Conservation (phyloP, 805 yeast genomes). For the Saturnispora quitensis region DNA sequence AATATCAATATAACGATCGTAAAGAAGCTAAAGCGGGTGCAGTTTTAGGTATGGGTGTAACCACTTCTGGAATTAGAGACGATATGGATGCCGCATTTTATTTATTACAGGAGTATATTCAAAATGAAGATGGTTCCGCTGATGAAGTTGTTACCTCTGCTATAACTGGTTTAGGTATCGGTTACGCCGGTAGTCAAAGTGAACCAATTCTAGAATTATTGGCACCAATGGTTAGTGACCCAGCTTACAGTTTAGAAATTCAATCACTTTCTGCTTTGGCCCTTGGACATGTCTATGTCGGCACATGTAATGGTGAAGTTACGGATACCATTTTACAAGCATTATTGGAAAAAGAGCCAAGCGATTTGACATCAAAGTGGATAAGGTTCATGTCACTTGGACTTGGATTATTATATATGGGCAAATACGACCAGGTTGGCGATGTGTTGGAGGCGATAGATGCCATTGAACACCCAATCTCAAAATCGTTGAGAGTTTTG, state of each 20-base stretch:
- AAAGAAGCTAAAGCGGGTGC: slow-evolving; percentile 94
- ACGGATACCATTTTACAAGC: slow-evolving; percentile 89
- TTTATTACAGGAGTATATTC: slow-evolving; percentile 65
- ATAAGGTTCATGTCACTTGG: slow-evolving; percentile 86
- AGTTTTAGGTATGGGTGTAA: slow-evolving; percentile 86
- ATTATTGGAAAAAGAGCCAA: slow-evolving; percentile 71
- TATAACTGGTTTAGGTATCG: slow-evolving; percentile 84
- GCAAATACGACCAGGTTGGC: slow-evolving; percentile 87
- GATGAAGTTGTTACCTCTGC: slow-evolving; percentile 67
- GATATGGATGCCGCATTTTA: slow-evolving; percentile 91
- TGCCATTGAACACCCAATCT: slow-evolving; percentile 92
- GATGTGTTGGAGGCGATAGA: slow-evolving; percentile 90
- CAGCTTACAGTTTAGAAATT: slow-evolving; percentile 64
- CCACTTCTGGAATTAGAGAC: slow-evolving; percentile 88
- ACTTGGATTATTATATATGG: slow-evolving; percentile 83
- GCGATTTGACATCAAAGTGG: slow-evolving; percentile 78
- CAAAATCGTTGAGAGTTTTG: slow-evolving; percentile 78
- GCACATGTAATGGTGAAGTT: slow-evolving; percentile 90
- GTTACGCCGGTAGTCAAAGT: slow-evolving; percentile 90
- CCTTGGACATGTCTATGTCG: slow-evolving; percentile 89
- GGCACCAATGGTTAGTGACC: slow-evolving; percentile 74
- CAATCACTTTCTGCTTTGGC: slow-evolving; percentile 84
- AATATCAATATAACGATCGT: slow-evolving; percentile 76
- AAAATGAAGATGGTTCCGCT: slow-evolving; percentile 40
- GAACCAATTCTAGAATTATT: slow-evolving; percentile 72